phyloP scores from a whole-genome alignment of 192 early-diverging fungal species.

The Umbelopsis vinacea region DNA sequence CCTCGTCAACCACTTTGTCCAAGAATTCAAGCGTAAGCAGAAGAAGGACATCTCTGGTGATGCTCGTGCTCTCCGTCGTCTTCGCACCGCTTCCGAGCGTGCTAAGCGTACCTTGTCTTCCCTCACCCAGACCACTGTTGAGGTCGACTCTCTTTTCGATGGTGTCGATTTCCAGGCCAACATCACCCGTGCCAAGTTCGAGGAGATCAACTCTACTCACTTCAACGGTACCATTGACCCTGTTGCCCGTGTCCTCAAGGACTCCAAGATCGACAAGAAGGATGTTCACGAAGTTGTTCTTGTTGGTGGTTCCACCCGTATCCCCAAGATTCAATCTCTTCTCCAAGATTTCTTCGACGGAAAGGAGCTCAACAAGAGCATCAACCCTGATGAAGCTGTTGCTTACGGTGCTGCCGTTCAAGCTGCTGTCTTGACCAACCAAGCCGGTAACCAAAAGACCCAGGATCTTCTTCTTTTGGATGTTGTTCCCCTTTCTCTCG shows the following conservation, averaged over 20 bases:
- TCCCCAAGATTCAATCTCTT: slow-evolving; percentile 93
- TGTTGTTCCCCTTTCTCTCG: slow-evolving; percentile 84
- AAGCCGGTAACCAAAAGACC: slow-evolving; percentile 56
- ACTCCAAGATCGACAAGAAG: slow-evolving; percentile 77
- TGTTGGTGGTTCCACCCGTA: slow-evolving; percentile 98
- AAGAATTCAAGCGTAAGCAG: slow-evolving; percentile 80
- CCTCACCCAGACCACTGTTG: slow-evolving; percentile 68
- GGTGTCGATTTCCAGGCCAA: slow-evolving; percentile 75
- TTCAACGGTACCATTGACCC: slow-evolving; percentile 77
- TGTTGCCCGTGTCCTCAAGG: slow-evolving; percentile 73
- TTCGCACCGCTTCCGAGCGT: slow-evolving; percentile 76
- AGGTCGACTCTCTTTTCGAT: slow-evolving; percentile 78
- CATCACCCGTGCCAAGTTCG: slow-evolving; percentile 83
- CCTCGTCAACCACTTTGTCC: slow-evolving; percentile 88
- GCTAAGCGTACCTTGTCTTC: slow-evolving; percentile 81
- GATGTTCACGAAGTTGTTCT: slow-evolving; percentile 90
- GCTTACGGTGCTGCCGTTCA: slow-evolving; percentile 99
- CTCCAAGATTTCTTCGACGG: slow-evolving; percentile 98
- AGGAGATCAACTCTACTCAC: slow-evolving; percentile 69
- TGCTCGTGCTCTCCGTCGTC: slow-evolving; percentile 74
- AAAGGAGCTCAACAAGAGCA: slow-evolving; percentile 98
- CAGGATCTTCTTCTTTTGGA: slow-evolving; percentile 82
- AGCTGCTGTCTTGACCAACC: slow-evolving; percentile 90
- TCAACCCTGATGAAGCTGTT: slow-evolving; percentile 98
- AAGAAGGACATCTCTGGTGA: slow-evolving; percentile 73